Base-by-base conservation (phyloP, 2,329 filamentous ascomycete genomes). In the Penicillium freii region DNA sequence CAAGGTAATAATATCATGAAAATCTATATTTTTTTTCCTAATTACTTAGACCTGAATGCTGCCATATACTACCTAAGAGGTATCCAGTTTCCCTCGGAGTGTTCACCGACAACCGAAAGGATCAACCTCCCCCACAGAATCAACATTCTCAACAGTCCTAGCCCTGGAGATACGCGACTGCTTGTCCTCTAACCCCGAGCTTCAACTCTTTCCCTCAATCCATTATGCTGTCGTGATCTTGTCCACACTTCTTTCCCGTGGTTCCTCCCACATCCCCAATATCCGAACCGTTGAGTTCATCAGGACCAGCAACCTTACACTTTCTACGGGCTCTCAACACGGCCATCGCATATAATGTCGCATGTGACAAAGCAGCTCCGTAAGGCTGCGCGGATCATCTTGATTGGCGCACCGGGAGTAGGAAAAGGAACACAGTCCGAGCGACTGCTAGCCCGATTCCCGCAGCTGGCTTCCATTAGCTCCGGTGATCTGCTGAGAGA, bases 401-500 rank as follows among this genome's bases (percentile, higher is more conserved):
- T 99, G 65, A 86, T 99, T 68, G 94, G 94, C 67, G 92, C 93
- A 51, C 94, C 94, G n/a, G 92, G 92, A 57, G 94, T 96, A 56
- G 94, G 94, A 62, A 99, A 99, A 76, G 94, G 93, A 62, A 99
- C 94, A 3, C 94, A 99, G 79, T 91, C 91, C 51, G 90, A 96
- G 75, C 87, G 94, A 60, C 81, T 99, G 61, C 87, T 97, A 66
- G 81, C 87, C 66, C 87, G 90, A 65, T 99, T 94, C 72, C 91
- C 92, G 4, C 90, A 97, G 71, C 81, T 99, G 46, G 89, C 91
- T 52, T 88, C 92, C 19, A 93, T 99, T 75, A 96, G 91, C 76
- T 96, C 94, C 4, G 94, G 94, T 60, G 93, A 99, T 75, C 80
- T 99, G 17, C 80, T 99, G 57, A 88, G 94, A 61, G 87, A 91